Base-by-base conservation (phyloP, 768 basidiomycete species). In the Leccinum variicolor region DNA sequence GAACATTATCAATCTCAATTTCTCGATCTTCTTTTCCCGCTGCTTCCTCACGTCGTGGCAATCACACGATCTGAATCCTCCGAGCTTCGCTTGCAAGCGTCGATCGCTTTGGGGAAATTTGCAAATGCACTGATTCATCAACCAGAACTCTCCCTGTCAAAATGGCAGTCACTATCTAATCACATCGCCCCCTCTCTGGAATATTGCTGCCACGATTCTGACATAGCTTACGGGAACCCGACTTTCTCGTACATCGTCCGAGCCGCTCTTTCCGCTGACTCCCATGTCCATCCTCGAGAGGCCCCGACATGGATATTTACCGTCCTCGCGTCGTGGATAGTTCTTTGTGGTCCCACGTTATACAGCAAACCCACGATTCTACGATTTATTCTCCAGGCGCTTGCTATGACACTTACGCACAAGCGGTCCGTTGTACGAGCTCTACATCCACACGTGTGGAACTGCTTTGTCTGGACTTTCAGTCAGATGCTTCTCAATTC, bases 401-500 rank as follows among this genome's bases (percentile, higher is more conserved):
- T 83, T 23, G 67, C 64, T 9, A 59, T 66, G 28, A 59, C 77
- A 3, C 62, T 71, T 1, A 63, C 51, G 4, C 76, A 80, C 58
- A 71, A 72, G 49, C 66, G 71, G n/a, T 63, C 67, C 11, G 52
- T 68, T 6, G 69, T 81, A 11, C 73, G 72, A 13, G 64, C 70
- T 17, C 68, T 83, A 8, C 75, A 79, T 45, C 66, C 77, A 1
- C 75, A 75, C 34, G 68, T 80, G 21, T 87, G 84, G 84, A 75
- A 73, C 52, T 76, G 80, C 52, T 71, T 86, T 26, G 69, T 86
- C 21, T 86, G 85, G 84, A 77, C 79, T 2, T 84, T 80, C 57
- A 69, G 76, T 19, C 75, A 74, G 17, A 63, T 84, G 48, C 73
- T 75, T 46, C 19, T 56, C 47, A 36, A 25, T 33, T 21, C 61